Percentiles rank a stretch among this genome's conserved stretches.
phyloP scores from a whole-genome alignment of 139 green algal genomes.

The Picochlorum sp. region DNA sequence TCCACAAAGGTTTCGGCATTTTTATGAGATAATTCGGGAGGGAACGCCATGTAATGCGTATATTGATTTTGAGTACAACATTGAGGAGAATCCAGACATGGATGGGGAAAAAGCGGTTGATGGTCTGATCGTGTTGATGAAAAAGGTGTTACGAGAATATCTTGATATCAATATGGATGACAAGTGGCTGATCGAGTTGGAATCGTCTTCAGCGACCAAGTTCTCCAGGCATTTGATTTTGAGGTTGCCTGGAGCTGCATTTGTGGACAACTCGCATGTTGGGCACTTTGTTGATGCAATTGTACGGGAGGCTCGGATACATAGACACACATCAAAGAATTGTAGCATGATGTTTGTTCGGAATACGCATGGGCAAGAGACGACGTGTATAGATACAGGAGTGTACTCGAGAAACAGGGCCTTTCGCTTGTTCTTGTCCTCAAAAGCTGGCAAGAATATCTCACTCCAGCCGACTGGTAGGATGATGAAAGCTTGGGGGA shows the following conservation, averaged over 20 bases:
- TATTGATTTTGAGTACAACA: conserved; percentile 76
- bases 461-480: conserved; percentile 33
- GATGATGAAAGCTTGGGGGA: conserved; percentile 14
- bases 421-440: conserved; percentile 56
- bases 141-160: background rate
- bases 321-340: background rate
- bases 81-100: conserved; percentile 40
- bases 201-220: conserved; percentile 56
- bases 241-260: conserved; percentile 41
- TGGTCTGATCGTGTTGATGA: conserved; percentile 33
- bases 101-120: conserved; percentile 53
- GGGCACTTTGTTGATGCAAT: conserved; percentile 38
- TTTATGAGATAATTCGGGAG: conserved; percentile 52
- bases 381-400: conserved; percentile 35
- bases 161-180: conserved; percentile 13
- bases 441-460: conserved; percentile 46
- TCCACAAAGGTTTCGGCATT: conserved; percentile 27
- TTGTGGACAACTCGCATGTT: conserved; percentile 43
- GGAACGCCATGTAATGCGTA: conserved; percentile 75
- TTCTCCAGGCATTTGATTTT: conserved; percentile 73
- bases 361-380: conserved; percentile 13
- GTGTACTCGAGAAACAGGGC: conserved; percentile 74
- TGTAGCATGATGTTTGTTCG: conserved; percentile 12
- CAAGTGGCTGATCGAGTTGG: conserved; percentile 56
- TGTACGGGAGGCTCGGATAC: conserved; percentile 5